Percentiles rank a stretch among this genome's conserved stretches.
Evolutionary conservation across 2,329 filamentous ascomycete species (phyloP).

Genomic region (Botrytis paeoniae): DNA sequence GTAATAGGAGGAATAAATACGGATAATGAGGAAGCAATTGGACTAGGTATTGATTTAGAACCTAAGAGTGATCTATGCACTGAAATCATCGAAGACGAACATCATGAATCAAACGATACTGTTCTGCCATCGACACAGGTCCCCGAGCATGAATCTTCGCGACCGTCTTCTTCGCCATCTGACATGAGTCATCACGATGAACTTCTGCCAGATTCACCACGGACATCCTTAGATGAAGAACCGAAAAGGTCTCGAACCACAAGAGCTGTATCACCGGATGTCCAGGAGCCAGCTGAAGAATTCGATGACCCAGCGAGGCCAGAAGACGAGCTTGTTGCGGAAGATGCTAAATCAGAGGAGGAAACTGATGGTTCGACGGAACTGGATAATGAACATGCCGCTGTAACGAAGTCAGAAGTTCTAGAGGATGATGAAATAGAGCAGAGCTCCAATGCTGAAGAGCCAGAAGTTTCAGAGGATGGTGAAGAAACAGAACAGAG

Average conservation of each 20-base stretch:
- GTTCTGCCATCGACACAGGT: slow-evolving; percentile 20
- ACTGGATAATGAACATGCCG: background rate
- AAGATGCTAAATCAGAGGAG: background rate
- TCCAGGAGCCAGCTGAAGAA: slow-evolving; percentile 33
- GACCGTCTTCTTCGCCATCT: slow-evolving; percentile 35
- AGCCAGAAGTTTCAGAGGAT: slow-evolving; percentile 14
- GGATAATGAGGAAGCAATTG: background rate
- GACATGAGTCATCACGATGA: slow-evolving; percentile 35
- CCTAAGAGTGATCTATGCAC: background rate
- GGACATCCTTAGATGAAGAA: slow-evolving; percentile 38
- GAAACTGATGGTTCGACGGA: background rate
- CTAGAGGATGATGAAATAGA: slow-evolving; percentile 11
- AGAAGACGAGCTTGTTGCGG: slow-evolving; percentile 19
- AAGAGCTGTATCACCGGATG: slow-evolving; percentile 21
- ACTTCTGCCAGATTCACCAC: slow-evolving; percentile 32
- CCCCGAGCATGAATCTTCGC: slow-evolving; percentile 27
- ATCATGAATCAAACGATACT: slow-evolving; percentile 13
- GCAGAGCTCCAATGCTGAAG: background rate
- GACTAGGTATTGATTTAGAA: background rate
- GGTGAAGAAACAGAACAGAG: slow-evolving; percentile 3
- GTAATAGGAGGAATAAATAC: background rate
- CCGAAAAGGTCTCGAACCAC: slow-evolving; percentile 22
- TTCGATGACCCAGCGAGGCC: slow-evolving; percentile 32
- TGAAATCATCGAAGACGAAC: background rate
- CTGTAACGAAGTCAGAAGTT: slow-evolving; percentile 2